phyloP scores from a whole-genome alignment of 352 stramenopile species.

The Pythium sp. region DNA sequence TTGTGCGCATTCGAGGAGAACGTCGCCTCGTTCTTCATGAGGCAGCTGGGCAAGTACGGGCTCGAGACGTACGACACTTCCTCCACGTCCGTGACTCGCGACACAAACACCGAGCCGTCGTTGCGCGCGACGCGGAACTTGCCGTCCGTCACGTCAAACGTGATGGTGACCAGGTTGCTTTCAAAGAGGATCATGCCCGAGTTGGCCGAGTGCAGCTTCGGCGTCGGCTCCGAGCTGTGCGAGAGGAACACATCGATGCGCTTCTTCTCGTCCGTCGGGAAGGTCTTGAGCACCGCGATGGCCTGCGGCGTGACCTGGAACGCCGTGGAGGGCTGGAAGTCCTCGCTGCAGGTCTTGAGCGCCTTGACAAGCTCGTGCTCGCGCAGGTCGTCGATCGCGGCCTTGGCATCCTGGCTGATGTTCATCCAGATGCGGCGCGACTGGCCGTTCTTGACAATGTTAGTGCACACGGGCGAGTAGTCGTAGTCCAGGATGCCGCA shows the following conservation, averaged over 20 bases:
- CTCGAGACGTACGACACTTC: conserved; percentile 97
- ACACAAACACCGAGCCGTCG: conserved; percentile 87
- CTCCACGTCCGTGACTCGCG: conserved; percentile 94
- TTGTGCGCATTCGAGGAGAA: conserved; percentile 95
- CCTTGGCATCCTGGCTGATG: conserved; percentile 94
- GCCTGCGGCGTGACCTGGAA: conserved; percentile 75
- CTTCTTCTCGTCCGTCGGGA: conserved; percentile 44
- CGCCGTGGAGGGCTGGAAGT: conserved; percentile 94
- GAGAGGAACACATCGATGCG: conserved; percentile 64
- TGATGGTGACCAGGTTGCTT: conserved; percentile 89
- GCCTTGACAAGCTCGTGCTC: conserved; percentile 95
- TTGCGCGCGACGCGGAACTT: conserved; percentile 86
- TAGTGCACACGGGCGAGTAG: conserved; percentile 93
- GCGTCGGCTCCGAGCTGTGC: conserved; percentile 21
- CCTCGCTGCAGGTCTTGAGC: conserved; percentile 91
- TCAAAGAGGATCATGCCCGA: conserved; percentile 91
- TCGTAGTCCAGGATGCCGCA: conserved; percentile 94
- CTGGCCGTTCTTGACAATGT: conserved; percentile 91
- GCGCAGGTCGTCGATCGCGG: conserved; percentile 93
- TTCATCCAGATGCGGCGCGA: conserved; percentile 91
- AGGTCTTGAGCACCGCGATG: conserved; percentile 34
- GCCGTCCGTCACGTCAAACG: conserved; percentile 86
- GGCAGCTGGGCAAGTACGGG: conserved; percentile 94
- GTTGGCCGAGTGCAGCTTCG: conserved; percentile 42
- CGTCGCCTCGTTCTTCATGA: conserved; percentile 90